Base-by-base conservation (phyloP, 2,329 filamentous ascomycete genomes). In the Penicillium hesseltinei region DNA sequence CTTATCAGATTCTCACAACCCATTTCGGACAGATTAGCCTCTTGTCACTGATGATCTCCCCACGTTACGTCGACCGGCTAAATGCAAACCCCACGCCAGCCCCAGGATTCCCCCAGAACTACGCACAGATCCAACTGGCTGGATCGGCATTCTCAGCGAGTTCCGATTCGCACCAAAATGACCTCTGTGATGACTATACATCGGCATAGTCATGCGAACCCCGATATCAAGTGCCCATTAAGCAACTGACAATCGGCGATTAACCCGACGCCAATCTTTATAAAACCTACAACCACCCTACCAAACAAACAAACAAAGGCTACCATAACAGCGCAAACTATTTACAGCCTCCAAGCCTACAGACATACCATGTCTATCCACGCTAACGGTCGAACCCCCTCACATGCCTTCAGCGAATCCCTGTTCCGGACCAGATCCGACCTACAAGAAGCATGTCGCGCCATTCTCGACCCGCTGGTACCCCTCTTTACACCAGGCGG, bases 401-500 rank as follows among this genome's bases (percentile, higher is more conserved):
- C 62, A 15, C 69, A 71, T 17, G 53, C 65, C 9, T 72, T 72
- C 54, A 70, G 64, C 44, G 58, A 60, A 51, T 70, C 58, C 8
- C 59, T 65, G 21, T 70, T 71, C 48, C 62, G 56, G 36, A 70
- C 69, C 2, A 66, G 69, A 29, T 57, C 64, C 42, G 67, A 74
- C 50, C 60, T 88, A n/a, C 84, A 88, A 65, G 74, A 82, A 48
- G 83, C 87, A 11, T 80, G 88, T 15, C 75, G 77, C 38, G 81
- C 85, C 3, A 78, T 92, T 10, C 82, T 92, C 27, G 86, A 90
- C 66, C 89, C 89, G 9, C 78, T 92, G 5, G 80, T 86, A 58
- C 82, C 86, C 2, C 89, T 89, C 73, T 90, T 91, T 73, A 91
- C 89, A 1, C 84, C 86, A 0, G 69, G 78, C 43, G 83, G 84